Base-by-base conservation (phyloP, 345 rosid genomes). In the Euclidium syriacum region DNA sequence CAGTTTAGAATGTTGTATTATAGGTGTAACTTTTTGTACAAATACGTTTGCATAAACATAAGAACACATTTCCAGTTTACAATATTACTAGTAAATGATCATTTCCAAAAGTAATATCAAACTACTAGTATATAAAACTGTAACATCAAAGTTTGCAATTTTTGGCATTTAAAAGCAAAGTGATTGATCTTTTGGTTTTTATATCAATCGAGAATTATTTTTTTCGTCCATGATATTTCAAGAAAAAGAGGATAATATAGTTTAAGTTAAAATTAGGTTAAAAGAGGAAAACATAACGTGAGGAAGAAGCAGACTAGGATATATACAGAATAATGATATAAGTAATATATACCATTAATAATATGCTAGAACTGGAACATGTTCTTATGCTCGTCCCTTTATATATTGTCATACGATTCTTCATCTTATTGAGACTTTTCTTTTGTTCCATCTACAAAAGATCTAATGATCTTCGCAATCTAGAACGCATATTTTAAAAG, bases 231-330 rank as follows among this genome's bases (percentile, higher is more conserved):
- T 4, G n/a, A 40, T 2, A 12, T 25, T 2, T 35, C n/a, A 29
- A 32, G 16, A 10, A 17, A 53, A 42, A 36, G n/a, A 25, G 12
- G 4, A 19, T 10, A 1, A 39, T 58, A 58, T 26, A 14, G n/a
- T 26, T 2, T 11, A 33, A 33, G 23, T 22, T 0, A 51, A 51
- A 46, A 38, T 51, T 68, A 68, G 67, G 67, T 41, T 15, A 41
- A 26, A 9, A 10, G 14, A 12, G 38, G 18, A 30, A 32, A 35
- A 52, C 41, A 61, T 44, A 53, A 36, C 22, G 62, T 69, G 73
- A 69, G 4, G 68, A 61, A 69, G 73, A 69, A 69, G 73, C 73
- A 61, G 50, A 44, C 33, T 19, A 44, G 73, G 61, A 61, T 69
- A 69, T 69, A 68, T 6, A 48, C n/a, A 32, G 52, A 18, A 59